These are phyloP conservation scores for Scedosporium minutisporum DNA, from an alignment of 2,329 filamentous ascomycete species.

Conservation along the genomic window DNA sequence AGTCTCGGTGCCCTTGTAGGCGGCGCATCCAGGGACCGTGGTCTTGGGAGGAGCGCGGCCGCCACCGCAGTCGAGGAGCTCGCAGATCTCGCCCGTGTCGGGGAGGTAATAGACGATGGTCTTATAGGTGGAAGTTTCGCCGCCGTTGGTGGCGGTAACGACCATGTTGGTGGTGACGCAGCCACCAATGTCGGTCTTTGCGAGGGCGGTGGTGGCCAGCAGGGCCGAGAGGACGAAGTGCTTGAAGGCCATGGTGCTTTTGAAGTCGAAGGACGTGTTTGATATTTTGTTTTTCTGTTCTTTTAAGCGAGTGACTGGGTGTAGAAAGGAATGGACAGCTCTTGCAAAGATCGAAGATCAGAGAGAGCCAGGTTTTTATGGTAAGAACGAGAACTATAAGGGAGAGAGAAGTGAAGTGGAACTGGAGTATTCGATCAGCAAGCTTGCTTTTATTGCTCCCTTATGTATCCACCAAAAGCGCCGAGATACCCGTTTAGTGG, in stretches of 20 bases:
- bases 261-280: neutral
- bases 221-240: constrained; percentile 16
- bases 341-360: neutral
- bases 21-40: constrained; percentile 49
- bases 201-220: constrained; percentile 23
- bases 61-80: constrained; percentile 56
- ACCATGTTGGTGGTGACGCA: constrained; percentile 28
- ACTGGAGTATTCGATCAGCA: neutral
- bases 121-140: constrained; percentile 27
- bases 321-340: neutral
- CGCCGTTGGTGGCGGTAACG: constrained; percentile 20
- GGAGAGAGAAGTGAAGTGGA: neutral
- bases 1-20: constrained; percentile 44
- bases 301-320: constrained; percentile 1
- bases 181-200: constrained; percentile 35
- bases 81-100: constrained; percentile 54
- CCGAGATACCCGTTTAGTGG: neutral
- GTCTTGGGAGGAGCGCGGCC: constrained; percentile 56
- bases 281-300: neutral
- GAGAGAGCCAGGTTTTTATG: neutral
- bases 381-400: neutral
- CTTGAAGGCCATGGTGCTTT: constrained; percentile 11
- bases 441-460: neutral
- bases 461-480: neutral
- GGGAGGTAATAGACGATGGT: constrained; percentile 51